Evolutionary conservation across 805 yeast species (phyloP), one percentile per base, ranked within the genome.

Genomic region (Tanozyma kutaoensis): DNA sequence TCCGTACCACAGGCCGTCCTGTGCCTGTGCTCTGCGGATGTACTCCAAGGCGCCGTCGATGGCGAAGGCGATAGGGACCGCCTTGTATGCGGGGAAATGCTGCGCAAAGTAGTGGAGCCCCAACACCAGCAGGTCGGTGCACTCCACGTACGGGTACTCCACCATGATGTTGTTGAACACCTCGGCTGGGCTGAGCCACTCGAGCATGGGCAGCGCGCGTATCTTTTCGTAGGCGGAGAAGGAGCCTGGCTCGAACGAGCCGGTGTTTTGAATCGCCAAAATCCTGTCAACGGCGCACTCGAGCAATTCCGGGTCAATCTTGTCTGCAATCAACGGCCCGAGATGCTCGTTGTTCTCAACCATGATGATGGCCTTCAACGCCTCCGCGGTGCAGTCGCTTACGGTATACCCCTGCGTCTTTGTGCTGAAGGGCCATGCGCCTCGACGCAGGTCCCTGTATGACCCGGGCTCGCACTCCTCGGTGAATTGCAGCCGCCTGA

Each of bases 91-190:
- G 1, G 64, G 66, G 42, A 68, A 73, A 42, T 71, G 58, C 32
- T 72, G 64, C 24, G 74, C 60, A 55, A 85, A 91, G 47, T 77
- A 79, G 0, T 80, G 74, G 32, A 91, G 58, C 0, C 98, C 98
- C 20, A 91, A 55, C 5, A 91, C 93, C 1, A 88, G 74, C 0
- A 97, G 86, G 52, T 93, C 98, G 0, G 97, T 85, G 50, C 99
- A 91, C 51, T 91, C 99, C 13, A 93, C 96, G 45, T 91, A 91
- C 0, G 98, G 97, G 48, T 82, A 91, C 51, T 91, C 99, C 15
- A 91, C 93, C 99, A 91, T 91, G 32, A 91, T 91, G 40, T 91
- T 86, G 31, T 94, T 95, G 54, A 91, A 91, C 0, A 91, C 98
- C 48, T 91, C 98, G 2, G 98, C 99, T 0, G 98, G 97, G 39